These are phyloP conservation scores for Entomortierella lignicola DNA, from an alignment of 192 early-diverging fungal species.

Conservation along the genomic window DNA sequence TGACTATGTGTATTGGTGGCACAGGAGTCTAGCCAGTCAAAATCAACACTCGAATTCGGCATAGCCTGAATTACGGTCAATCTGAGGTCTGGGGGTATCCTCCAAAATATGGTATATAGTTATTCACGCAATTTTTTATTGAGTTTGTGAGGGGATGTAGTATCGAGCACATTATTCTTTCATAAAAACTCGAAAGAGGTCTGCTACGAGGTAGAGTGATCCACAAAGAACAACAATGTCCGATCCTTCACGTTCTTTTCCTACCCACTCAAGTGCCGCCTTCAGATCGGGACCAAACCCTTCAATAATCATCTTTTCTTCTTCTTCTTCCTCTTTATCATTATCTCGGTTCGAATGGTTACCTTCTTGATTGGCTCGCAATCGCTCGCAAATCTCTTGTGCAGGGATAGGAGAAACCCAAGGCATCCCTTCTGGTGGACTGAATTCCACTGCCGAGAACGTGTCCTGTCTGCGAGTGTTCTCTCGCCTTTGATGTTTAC, in stretches of 20 bases:
- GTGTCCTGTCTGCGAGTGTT: slow-evolving; percentile 58
- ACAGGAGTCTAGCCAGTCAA: too few relatives aligned
- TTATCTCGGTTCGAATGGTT: not conserved
- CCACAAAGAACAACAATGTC: slow-evolving; percentile 82
- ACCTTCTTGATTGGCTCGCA: slow-evolving; percentile 5
- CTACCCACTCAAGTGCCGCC: slow-evolving; percentile 34
- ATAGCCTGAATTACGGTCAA: too few relatives aligned
- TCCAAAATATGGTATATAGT: too few relatives aligned
- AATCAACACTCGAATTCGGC: too few relatives aligned
- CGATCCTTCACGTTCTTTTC: slow-evolving; percentile 28
- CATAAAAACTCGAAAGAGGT: slow-evolving; percentile 71
- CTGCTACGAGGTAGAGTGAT: slow-evolving; percentile 88
- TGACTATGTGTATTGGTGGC: too few relatives aligned
- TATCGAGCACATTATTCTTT: too few relatives aligned
- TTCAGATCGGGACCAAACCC: slow-evolving; percentile 57
- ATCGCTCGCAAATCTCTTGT: slow-evolving; percentile 54
- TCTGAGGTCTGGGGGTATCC: too few relatives aligned
- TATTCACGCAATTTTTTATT: too few relatives aligned
- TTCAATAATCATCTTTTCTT: slow-evolving; percentile 1
- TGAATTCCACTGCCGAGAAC: slow-evolving; percentile 78
- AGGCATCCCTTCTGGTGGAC: slow-evolving; percentile 85
- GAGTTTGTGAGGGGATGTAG: too few relatives aligned
- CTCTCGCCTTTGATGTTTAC: not conserved
- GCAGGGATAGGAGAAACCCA: slow-evolving; percentile 78
- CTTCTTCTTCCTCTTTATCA: not conserved